Conservation (phyloP, 192 early-diverging fungal genomes). For the Gryganskiella cystojenkinii region DNA sequence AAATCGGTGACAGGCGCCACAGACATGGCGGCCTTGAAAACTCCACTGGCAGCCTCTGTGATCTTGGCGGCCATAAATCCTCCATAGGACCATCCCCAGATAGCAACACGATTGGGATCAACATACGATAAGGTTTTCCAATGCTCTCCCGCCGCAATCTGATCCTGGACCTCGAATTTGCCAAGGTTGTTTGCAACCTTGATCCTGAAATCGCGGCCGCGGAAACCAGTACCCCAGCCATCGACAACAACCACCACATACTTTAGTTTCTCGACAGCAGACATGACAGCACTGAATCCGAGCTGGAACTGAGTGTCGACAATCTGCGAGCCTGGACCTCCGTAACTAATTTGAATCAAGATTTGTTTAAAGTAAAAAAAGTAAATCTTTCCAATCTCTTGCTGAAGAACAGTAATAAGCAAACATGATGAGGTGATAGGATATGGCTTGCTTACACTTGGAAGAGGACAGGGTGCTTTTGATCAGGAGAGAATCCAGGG, state of each 20-base stretch:
- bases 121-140: slow-evolving; percentile 78
- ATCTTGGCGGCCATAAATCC: slow-evolving; percentile 88
- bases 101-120: slow-evolving; percentile 81
- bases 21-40: slow-evolving; percentile 88
- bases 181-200: slow-evolving; percentile 85
- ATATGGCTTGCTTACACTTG: slow-evolving; percentile 56
- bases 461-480: slow-evolving; percentile 90
- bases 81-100: slow-evolving; percentile 99
- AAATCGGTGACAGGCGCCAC: slow-evolving; percentile 97
- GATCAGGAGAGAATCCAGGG: slow-evolving; percentile 76
- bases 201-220: slow-evolving; percentile 84
- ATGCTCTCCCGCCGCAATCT: slow-evolving; percentile 83
- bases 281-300: slow-evolving; percentile 79
- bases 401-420: too few species aligned
- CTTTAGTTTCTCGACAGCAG: slow-evolving; percentile 59
- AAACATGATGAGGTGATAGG: too few species aligned
- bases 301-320: slow-evolving; percentile 73
- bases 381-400: background rate
- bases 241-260: slow-evolving; percentile 85
- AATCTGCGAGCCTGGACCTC: slow-evolving; percentile 91
- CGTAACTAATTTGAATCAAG: slow-evolving; percentile 69
- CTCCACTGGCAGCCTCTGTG: slow-evolving; percentile 84
- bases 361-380: background rate
- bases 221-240: slow-evolving; percentile 90
- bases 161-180: slow-evolving; percentile 84